These are phyloP conservation scores for Camillea tinctor DNA, from an alignment of 2,329 filamentous ascomycete genomes.

Conservation along the genomic window DNA sequence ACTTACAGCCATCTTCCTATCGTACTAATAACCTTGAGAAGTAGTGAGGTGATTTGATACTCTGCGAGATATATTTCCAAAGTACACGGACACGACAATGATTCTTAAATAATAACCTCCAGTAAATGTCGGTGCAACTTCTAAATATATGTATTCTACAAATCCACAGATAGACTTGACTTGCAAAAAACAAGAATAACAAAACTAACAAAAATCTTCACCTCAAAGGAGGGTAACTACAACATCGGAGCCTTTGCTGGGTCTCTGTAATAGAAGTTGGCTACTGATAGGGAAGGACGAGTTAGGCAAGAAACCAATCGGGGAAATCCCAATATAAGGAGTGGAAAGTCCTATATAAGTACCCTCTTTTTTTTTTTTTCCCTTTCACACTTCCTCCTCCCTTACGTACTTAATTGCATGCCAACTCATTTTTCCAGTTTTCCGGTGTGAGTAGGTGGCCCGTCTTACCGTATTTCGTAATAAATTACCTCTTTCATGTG, in stretches of 20 bases:
- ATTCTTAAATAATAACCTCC: neutral
- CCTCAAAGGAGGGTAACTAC: neutral
- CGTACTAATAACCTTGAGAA: neutral
- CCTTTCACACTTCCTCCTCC: neutral
- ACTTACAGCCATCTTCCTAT: constrained; percentile 4
- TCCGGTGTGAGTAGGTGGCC: neutral
- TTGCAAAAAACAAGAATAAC: neutral
- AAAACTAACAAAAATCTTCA: neutral
- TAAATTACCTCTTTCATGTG: neutral
- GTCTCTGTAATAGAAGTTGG: neutral
- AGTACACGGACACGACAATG: neutral
- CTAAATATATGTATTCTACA: neutral
- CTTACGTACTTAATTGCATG: neutral
- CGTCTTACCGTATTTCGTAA: neutral
- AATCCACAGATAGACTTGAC: neutral
- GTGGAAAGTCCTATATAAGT: neutral
- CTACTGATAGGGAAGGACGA: neutral
- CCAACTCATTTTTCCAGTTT: neutral
- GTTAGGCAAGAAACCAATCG: neutral
- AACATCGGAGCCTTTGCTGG: neutral
- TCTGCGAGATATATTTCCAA: neutral
- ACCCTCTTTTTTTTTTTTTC: neutral
- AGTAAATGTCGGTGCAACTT: neutral
- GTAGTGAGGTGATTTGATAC: neutral
- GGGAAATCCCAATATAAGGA: neutral